Evolutionary conservation across 148 eudicot genomes (phyloP).

Genomic region (Chenopodium quinoa): DNA sequence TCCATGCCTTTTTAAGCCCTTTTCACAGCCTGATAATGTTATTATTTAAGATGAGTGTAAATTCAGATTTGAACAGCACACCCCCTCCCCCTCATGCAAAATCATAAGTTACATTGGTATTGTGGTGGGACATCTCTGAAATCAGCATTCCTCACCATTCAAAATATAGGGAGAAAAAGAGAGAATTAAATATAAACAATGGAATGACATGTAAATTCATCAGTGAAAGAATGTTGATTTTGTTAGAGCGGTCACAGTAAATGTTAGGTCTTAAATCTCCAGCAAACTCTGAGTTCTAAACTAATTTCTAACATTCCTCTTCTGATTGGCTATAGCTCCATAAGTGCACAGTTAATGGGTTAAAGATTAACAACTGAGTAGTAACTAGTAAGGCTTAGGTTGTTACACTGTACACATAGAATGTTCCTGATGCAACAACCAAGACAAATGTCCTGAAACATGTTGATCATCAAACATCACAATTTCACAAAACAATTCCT

Average conservation of each 20-base stretch:
- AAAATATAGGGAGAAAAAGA: conserved; percentile 22
- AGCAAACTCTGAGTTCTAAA: not conserved
- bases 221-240: not conserved
- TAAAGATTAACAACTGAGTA: not conserved
- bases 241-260: not conserved
- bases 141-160: not conserved
- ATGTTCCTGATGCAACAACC: not conserved
- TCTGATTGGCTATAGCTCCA: not conserved
- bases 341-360: not conserved
- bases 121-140: not conserved
- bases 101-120: not conserved
- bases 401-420: not conserved
- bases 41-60: not conserved
- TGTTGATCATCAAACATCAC: not conserved
- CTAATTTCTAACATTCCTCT: not conserved
- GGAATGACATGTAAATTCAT: conserved; percentile 16
- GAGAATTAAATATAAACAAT: conserved; percentile 33
- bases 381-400: not conserved
- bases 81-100: not conserved
- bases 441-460: not conserved
- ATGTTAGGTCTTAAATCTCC: not conserved
- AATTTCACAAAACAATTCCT: conserved; percentile 3
- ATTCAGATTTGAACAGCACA: not conserved
- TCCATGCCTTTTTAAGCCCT: not conserved
- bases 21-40: not conserved